These are phyloP conservation scores for Turritis glabra DNA, from an alignment of 345 rosid genomes.

Conservation along the genomic window DNA sequence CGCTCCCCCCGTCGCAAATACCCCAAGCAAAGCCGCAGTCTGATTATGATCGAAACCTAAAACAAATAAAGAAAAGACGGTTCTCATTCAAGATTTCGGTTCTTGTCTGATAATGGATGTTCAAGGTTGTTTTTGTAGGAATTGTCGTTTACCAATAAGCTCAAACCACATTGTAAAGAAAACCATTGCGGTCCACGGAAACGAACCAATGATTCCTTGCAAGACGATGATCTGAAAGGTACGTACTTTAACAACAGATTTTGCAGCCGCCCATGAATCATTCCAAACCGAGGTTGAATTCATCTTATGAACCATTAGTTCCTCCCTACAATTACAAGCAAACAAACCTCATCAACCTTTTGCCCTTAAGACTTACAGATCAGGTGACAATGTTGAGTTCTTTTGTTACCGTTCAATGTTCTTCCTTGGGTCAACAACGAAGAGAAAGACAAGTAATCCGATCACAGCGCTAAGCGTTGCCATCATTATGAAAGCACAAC, in stretches of 20 bases:
- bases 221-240: constrained; percentile 87
- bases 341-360: not conserved
- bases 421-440: constrained; percentile 68
- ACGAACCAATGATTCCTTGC: constrained; percentile 87
- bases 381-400: not conserved
- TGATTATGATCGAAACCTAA: constrained; percentile 79
- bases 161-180: constrained; percentile 98
- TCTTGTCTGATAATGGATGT: not conserved
- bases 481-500: constrained; percentile 91
- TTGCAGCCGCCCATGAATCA: constrained; percentile 69
- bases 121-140: not conserved
- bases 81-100: not conserved
- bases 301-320: constrained; percentile 48
- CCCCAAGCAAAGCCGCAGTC: constrained; percentile 75
- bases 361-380: not conserved
- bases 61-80: not conserved
- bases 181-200: constrained; percentile 98
- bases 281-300: constrained; percentile 58
- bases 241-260: constrained; percentile 70
- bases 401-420: constrained; percentile 28
- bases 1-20: constrained; percentile 81
- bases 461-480: constrained; percentile 71
- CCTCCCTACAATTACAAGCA: constrained; percentile 48
- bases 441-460: constrained; percentile 75
- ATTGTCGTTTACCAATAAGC: constrained; percentile 63